Base-by-base conservation (phyloP, 2,329 filamentous ascomycete species). In the Lasiodiplodia theobromae region DNA sequence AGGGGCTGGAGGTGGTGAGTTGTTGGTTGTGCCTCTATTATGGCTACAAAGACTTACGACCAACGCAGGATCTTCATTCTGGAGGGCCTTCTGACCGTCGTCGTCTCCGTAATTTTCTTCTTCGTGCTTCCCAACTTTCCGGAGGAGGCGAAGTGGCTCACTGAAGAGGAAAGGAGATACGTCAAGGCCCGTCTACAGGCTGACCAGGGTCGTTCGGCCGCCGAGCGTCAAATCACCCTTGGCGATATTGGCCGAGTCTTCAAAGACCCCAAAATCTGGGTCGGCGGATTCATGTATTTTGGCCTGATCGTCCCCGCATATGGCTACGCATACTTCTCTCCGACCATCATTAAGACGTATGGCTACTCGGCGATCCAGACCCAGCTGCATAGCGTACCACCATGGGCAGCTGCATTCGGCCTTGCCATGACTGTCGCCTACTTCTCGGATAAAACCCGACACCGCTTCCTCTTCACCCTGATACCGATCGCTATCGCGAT, bases 361-460 rank as follows among this genome's bases (percentile, higher is more conserved):
- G 84, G 83, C 34, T 87, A 87, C 77, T 78, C 79, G n/a, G 75
- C 78, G 0, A 86, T 87, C 70, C 78, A 85, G 70, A 87, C 85
- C 0, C 86, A 87, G 68, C 76, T 87, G 2, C 83, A 86, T 76
- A 83, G 80, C 16, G 86, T 87, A 0, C 86, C 86, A 3, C 85
- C 89, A 0, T 91, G 88, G 88, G 89, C 88, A 2, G 91, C 85
- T 1, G 91, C 93, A 0, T 97, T 96, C 73, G 91, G 77, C 4
- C 92, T 96, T 73, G 90, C 91, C 37, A 93, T 97, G 88, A 28
- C 90, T 4, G 80, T 94, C 3, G 94, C 94, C 0, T 88, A 84
- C 63, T 73, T 89, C 23, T 96, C 92, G 0, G 94, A 97, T 78
- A 86, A 84, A 74, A 72, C 88, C 12, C 85, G 86, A 40, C 93